Evolutionary conservation across 257 asterid species (phyloP), one percentile per base, ranked within the genome.

Genomic region (Scutellaria galericulata): DNA sequence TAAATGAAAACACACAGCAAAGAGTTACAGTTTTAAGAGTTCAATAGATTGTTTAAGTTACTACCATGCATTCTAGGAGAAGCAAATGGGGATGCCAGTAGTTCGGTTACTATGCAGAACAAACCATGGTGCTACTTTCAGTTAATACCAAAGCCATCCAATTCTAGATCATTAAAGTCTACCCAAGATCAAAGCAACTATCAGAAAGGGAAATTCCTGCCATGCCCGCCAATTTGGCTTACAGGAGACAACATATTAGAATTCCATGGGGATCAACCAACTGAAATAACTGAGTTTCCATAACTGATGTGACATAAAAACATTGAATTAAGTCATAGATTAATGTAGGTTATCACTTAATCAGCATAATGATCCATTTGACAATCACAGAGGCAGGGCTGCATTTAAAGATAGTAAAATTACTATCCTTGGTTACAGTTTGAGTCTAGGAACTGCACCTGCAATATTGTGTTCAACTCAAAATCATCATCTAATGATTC

Each of bases 381-480:
- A 24, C 37, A 15, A 27, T 10, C 18, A 57, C 47, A 72, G 39
- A 42, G 31, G 53, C 56, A 41, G 47, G 57, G 68, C 59, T 66
- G 39, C 68, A 52, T 48, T 11, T 46, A 70, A 50, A 14, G 50
- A 15, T 39, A 40, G 27, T 20, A 57, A 59, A 52, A 52, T 14
- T 60, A 63, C 70, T 12, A 71, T 40, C 52, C 27, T 27, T 13
- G 35, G 65, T 50, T 62, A 74, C 58, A 69, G 27, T 56, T 66
- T 71, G 64, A 59, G 70, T 55, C 14, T 55, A 77, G 71, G 62
- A 76, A 70, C 35, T 60, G 75, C 73, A 89, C 98, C 97, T 94
- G 98, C 86, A 91, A 80, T 60, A 87, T 83, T 31, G 96, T 94
- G 87, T 91, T 91, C 82, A 94, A 81, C 85, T 94, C 99, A 88